Percentiles rank a stretch among this genome's conserved stretches.
Conservation (phyloP, 495 filamentous ascomycete species). For the Corynascus novoguineensis region DNA sequence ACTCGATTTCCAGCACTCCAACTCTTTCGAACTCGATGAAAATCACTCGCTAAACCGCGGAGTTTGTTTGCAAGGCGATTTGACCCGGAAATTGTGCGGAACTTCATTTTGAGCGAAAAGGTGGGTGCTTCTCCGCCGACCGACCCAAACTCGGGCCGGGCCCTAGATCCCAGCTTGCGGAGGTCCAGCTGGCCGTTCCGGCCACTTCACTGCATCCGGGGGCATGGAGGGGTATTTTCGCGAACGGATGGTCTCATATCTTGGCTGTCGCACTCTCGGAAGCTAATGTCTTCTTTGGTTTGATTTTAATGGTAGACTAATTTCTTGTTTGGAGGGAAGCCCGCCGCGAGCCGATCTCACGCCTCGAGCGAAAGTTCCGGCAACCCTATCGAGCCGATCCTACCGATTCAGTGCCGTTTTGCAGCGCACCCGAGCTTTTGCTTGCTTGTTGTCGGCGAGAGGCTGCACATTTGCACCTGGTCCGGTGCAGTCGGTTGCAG, state of each 20-base stretch:
- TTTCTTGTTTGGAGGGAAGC: neutral
- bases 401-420: neutral
- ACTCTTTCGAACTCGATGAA: neutral
- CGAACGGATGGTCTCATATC: neutral
- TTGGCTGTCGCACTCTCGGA: neutral
- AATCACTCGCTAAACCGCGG: neutral
- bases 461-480: neutral
- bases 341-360: neutral
- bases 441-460: neutral
- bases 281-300: neutral
- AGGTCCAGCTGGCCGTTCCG: neutral
- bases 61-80: neutral
- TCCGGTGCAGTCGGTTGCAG: constrained; percentile 5
- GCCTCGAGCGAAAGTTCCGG: neutral
- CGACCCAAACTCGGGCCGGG: constrained; percentile 10
- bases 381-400: neutral
- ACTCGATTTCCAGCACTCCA: neutral
- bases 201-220: neutral
- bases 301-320: neutral
- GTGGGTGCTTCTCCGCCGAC: constrained; percentile 21
- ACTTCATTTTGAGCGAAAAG: constrained; percentile 9
- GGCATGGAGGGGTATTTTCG: neutral
- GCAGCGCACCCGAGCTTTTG: neutral
- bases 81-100: neutral
- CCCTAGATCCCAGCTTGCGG: constrained; percentile 2